Conservation (phyloP, 768 basidiomycete genomes). For the Rhizopogon vesiculosus region DNA sequence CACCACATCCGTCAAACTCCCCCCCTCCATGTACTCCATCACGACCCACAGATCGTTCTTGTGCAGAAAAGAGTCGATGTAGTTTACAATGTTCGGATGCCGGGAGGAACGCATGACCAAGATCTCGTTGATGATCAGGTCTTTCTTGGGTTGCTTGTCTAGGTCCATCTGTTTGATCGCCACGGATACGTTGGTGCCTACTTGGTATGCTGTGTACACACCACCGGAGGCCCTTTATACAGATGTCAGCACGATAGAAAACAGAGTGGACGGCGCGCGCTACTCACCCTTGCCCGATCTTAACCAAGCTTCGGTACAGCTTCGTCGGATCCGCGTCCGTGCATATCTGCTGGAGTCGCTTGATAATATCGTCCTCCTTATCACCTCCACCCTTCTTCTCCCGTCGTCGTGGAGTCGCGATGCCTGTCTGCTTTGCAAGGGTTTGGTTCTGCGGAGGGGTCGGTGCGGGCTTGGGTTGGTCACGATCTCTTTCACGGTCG, state of each 20-base stretch:
- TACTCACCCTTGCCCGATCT: slow-evolving; percentile 95
- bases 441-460: slow-evolving; percentile 27
- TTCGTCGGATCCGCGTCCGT: slow-evolving; percentile 96
- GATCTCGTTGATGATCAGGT: slow-evolving; percentile 99
- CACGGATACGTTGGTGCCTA: slow-evolving; percentile 88
- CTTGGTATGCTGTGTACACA: slow-evolving; percentile 97
- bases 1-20: slow-evolving; percentile 90
- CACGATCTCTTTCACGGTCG: slow-evolving; percentile 27
- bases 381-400: slow-evolving; percentile 64
- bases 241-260: slow-evolving; percentile 1
- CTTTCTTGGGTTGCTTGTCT: slow-evolving; percentile 99
- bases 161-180: slow-evolving; percentile 99
- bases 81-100: slow-evolving; percentile 99
- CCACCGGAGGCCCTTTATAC: slow-evolving; percentile 83
- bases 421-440: slow-evolving; percentile 63
- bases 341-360: slow-evolving; percentile 88
- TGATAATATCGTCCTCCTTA: slow-evolving; percentile 85
- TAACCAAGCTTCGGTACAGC: slow-evolving; percentile 87
- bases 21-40: slow-evolving; percentile 99
- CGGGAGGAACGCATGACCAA: slow-evolving; percentile 96
- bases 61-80: slow-evolving; percentile 96
- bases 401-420: slow-evolving; percentile 77
- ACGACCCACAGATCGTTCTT: slow-evolving; percentile 99
- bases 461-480: slow-evolving; percentile 57
- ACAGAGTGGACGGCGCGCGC: slow-evolving; percentile 5